Evolutionary conservation across 1,284 basidiomycete genomes (phyloP).

Genomic region (Ceratobasidium sp.): DNA sequence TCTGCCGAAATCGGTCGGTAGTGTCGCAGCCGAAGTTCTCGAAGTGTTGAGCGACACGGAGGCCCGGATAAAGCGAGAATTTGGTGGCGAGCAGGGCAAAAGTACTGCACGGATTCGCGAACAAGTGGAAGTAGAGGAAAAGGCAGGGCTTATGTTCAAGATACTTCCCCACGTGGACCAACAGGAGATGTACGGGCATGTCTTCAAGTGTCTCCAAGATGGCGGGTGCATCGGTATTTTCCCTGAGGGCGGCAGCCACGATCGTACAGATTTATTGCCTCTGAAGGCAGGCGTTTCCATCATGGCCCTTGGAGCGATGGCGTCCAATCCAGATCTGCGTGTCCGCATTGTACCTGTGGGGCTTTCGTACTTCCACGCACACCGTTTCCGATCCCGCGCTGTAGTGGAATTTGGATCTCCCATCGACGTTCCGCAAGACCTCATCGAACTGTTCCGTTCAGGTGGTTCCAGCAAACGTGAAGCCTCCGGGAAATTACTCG

Average conservation of each 20-base stretch:
- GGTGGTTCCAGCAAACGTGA: conserved; percentile 92
- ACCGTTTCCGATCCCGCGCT: conserved; percentile 93
- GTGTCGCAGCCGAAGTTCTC: conserved; percentile 84
- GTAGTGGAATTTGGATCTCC: conserved; percentile 98
- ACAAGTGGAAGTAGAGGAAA: conserved; percentile 69
- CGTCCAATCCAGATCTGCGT: conserved; percentile 85
- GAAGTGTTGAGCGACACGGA: conserved; percentile 94
- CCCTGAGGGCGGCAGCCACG: conserved; percentile 97
- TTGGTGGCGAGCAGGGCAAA: conserved; percentile 86
- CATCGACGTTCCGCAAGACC: conserved; percentile 87
- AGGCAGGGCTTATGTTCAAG: conserved; percentile 80
- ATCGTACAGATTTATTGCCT: conserved; percentile 93
- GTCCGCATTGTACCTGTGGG: conserved; percentile 97
- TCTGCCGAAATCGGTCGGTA: conserved; percentile 87
- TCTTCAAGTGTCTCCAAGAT: conserved; percentile 89
- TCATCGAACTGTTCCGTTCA: conserved; percentile 91
- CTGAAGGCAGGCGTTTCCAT: conserved; percentile 96
- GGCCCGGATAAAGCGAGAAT: conserved; percentile 88
- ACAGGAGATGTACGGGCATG: conserved; percentile 94
- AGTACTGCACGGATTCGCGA: conserved; percentile 78
- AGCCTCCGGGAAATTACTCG: conserved; percentile 91
- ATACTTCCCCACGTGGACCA: conserved; percentile 90
- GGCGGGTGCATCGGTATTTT: conserved; percentile 96
- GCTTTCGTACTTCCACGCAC: conserved; percentile 94
- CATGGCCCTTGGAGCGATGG: conserved; percentile 99